These are phyloP conservation scores for Trifolium fragiferum DNA, from an alignment of 306 rosid genomes.

Conservation along the genomic window DNA sequence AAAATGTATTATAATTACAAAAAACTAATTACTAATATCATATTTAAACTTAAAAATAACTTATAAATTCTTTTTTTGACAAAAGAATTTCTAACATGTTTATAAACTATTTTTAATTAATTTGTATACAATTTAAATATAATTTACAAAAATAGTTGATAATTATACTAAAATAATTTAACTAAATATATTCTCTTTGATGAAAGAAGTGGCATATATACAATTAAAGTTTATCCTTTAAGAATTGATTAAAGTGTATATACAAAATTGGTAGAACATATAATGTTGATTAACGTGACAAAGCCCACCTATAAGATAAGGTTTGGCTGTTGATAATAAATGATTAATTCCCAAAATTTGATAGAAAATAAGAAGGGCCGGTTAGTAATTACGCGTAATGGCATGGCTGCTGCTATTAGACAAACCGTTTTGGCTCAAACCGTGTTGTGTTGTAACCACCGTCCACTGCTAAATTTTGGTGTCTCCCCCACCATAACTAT, in stretches of 20 bases:
- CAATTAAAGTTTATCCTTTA: neutral
- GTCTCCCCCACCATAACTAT: too few relatives aligned
- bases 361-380: neutral
- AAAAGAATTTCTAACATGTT: too few relatives aligned
- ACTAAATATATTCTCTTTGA: too few relatives aligned
- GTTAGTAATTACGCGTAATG: neutral
- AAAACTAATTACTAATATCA: too few relatives aligned
- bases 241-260: neutral
- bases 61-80: too few relatives aligned
- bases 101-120: too few relatives aligned
- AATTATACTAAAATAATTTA: too few relatives aligned
- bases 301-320: neutral
- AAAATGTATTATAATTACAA: too few relatives aligned
- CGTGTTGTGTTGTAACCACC: neutral
- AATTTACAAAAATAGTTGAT: too few relatives aligned
- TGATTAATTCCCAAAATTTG: neutral
- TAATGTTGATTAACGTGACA: neutral
- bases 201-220: too few relatives aligned
- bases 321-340: neutral
- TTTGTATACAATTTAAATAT: too few relatives aligned
- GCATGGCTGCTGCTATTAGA: neutral
- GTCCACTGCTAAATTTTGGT: neutral
- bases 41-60: too few relatives aligned
- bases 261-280: neutral
- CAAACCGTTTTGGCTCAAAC: neutral